Percentiles rank a stretch among this genome's conserved stretches.
phyloP scores from a whole-genome alignment of 176 grass and related monocot species.

The Carex kokanica region DNA sequence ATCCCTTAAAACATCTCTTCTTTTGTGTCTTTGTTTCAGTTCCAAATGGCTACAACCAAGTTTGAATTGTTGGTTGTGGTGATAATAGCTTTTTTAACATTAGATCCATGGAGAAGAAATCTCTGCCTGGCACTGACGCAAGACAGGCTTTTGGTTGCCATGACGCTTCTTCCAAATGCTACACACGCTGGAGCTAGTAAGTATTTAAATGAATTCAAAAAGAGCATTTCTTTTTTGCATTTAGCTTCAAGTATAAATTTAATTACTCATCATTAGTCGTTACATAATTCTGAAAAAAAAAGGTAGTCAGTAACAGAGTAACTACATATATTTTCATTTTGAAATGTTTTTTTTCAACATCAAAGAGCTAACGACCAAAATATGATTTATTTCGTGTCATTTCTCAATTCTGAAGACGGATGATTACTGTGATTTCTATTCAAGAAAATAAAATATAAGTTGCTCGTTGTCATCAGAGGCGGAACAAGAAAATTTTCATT shows the following conservation, averaged over 20 bases:
- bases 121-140: constrained; percentile 1
- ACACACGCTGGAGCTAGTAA: constrained; percentile 44
- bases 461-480: too few relatives aligned
- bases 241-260: not conserved
- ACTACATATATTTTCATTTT: too few relatives aligned
- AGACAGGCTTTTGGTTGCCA: constrained; percentile 43
- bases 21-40: not conserved
- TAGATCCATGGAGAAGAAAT: constrained; percentile 17
- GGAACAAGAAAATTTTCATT: too few relatives aligned
- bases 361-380: too few relatives aligned
- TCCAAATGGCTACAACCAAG: not conserved
- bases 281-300: too few relatives aligned
- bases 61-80: not conserved
- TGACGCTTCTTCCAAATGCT: constrained; percentile 53
- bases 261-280: too few relatives aligned
- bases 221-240: not conserved
- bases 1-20: not conserved
- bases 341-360: too few relatives aligned
- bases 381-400: too few relatives aligned
- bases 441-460: too few relatives aligned
- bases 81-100: not conserved
- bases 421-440: too few relatives aligned
- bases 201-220: not conserved
- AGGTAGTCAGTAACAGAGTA: too few relatives aligned
- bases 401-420: too few relatives aligned